Evolutionary conservation across 257 asterid species (phyloP), one percentile per base, ranked within the genome.

Genomic region (Voacanga thouarsii): DNA sequence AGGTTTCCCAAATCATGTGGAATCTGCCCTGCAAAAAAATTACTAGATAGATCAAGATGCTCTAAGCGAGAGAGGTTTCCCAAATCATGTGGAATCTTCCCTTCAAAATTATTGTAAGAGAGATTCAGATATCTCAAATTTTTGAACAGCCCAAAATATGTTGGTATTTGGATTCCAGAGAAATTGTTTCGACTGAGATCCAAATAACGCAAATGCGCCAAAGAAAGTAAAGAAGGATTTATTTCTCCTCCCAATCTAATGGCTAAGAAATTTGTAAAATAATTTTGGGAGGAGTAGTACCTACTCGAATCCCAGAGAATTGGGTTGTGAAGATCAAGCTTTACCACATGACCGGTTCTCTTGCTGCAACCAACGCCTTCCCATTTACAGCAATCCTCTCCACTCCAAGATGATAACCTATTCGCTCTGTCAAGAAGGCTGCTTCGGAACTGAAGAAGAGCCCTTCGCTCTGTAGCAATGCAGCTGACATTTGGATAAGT

Each of bases 101-200:
- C 83, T 16, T 4, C 71, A 56, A 84, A 84, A 7, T 74, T 67
- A 24, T 77, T 67, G 4, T 10, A 5, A 3, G 83, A 81, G 39
- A 84, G 80, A 23, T 84, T 75, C 10, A 84, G 76, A 9, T 74
- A 72, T 23, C 65, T 80, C 69, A 84, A 37, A 2, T 71, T 74
- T 43, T 18, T 63, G 0, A 84, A 47, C 5, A 78, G 78, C 18
- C 83, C 82, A 21, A 84, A 12, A 45, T 80, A 78, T 0, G 41
- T 33, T 33, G 37, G 37, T 33, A 33, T 33, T 33, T 33, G 37
- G 37, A 33, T 33, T 33, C 37, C 2, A 33, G 78, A 61, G 8
- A 84, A 84, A 64, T 84, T 45, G 60, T 80, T 84, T 67, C n/a
- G 8, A 57, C 87, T 77, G 24, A 84, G 57, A 57, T 80, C 84